Percentiles rank a stretch among this genome's conserved stretches.
These are phyloP conservation scores for Fistulinella prunicolor DNA, from an alignment of 768 basidiomycete genomes.

Conservation along the genomic window DNA sequence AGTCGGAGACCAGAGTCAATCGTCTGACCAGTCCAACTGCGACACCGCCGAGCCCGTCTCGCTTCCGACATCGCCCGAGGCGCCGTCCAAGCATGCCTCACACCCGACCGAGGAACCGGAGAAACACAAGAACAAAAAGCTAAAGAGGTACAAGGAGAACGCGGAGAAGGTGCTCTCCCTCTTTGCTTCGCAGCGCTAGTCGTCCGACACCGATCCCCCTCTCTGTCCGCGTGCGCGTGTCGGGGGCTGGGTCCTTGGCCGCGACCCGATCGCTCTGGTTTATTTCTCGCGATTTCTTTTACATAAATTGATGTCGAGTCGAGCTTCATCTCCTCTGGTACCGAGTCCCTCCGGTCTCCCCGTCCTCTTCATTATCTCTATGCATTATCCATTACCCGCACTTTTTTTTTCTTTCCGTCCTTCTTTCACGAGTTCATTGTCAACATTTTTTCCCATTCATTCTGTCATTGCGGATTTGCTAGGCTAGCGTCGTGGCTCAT, in stretches of 20 bases:
- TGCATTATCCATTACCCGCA: slow-evolving; percentile 27
- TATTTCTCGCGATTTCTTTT: slow-evolving; percentile 15
- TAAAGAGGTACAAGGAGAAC: slow-evolving; percentile 85
- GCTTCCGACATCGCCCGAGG: slow-evolving; percentile 30
- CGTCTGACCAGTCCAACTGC: slow-evolving; percentile 69
- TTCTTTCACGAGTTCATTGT: slow-evolving; percentile 8
- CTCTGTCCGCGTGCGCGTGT: slow-evolving; percentile 1
- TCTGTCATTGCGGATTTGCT: slow-evolving; percentile 16
- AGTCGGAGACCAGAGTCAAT: slow-evolving; percentile 65
- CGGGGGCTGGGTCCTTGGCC: slow-evolving; percentile 26
- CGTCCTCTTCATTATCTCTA: slow-evolving; percentile 26
- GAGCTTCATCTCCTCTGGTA: too few relatives aligned
- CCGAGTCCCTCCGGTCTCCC: too few relatives aligned
- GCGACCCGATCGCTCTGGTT: slow-evolving; percentile 6
- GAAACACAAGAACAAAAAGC: slow-evolving; percentile 66
- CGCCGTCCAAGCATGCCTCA: slow-evolving; percentile 23
- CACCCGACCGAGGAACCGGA: slow-evolving; percentile 45
- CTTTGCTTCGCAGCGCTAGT: slow-evolving; percentile 69
- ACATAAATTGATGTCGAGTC: too few relatives aligned
- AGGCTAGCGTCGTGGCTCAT: slow-evolving; percentile 23
- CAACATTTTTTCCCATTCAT: background rate
- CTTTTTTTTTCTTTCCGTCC: slow-evolving; percentile 4
- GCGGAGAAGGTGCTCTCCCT: slow-evolving; percentile 83
- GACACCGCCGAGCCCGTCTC: slow-evolving; percentile 34
- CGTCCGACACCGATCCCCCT: slow-evolving; percentile 14